Base-by-base conservation (phyloP, 2,329 filamentous ascomycete genomes). In the Xylaria sp. region DNA sequence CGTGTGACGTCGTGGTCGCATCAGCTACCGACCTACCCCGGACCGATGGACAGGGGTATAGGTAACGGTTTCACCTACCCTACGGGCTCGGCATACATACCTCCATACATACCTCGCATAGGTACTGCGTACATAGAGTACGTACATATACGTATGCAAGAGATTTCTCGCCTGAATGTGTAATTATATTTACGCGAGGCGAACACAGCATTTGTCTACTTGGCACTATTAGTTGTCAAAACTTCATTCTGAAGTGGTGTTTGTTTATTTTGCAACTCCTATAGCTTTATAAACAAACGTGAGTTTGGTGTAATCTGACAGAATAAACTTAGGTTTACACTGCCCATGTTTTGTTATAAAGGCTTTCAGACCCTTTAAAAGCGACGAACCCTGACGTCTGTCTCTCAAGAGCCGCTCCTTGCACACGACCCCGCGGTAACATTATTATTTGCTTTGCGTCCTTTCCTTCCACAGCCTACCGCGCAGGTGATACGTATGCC, bases 1-100 rank as follows among this genome's bases (percentile, higher is more conserved):
- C 42, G 40, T 56, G 65, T 61, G 65, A 61, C 65, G 65, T 67
- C 61, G 65, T 64, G 36, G 59, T 33, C 40, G 42, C 44, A 56
- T 46, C 44, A n/a, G 40, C 40, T 48, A 56, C 49, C 36, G 15
- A 42, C 36, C 11, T 57, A 57, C 53, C 53, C 53, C 11, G 5
- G 31, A 31, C 48, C 4, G 23, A 54, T 62, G 44, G 59, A 44
- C 49, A 62, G 48, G 49, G 51, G 60, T 13, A 48, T 48, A 48
- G 20, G 46, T 48, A 26, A 3, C 46, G 11, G 46, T 20, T 15
- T 15, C 36, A 38, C 36, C 36, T 38, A 36, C 33, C 33, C 9
- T 36, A 36, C 11, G 33, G 33, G 33, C 36, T 38, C 36, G 36
- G 36, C 36, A 38, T 38, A 38, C 36, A 38, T 38, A 38, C 36